Percentiles rank a stretch among this genome's conserved stretches.
These are phyloP conservation scores for Moniliella sp. DNA, from an alignment of 1,284 basidiomycete species.

Conservation along the genomic window DNA sequence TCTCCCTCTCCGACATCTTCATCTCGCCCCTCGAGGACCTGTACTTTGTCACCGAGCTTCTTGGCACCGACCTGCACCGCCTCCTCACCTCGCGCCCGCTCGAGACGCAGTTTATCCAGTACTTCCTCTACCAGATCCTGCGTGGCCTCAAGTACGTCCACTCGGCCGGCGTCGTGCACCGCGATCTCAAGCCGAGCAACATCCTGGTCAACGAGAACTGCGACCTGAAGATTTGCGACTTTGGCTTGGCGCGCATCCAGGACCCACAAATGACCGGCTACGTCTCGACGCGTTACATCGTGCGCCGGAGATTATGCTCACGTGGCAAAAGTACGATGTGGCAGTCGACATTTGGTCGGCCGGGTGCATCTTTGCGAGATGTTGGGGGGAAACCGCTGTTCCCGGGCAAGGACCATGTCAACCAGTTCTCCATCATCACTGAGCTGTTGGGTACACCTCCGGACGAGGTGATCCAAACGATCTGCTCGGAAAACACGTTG, in stretches of 20 bases:
- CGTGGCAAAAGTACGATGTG: conserved; percentile 25
- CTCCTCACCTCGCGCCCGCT: conserved; percentile 83
- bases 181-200: conserved; percentile 92
- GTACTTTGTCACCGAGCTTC: conserved; percentile 98
- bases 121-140: conserved; percentile 95
- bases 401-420: conserved; percentile 31
- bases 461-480: conserved; percentile 14
- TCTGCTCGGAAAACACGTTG: conserved; percentile 22
- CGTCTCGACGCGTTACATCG: conserved; percentile 31
- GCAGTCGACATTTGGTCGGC: conserved; percentile 32
- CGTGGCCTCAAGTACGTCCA: conserved; percentile 97
- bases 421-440: conserved; percentile 29
- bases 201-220: conserved; percentile 99
- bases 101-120: conserved; percentile 99
- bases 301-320: conserved; percentile 32
- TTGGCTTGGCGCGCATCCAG: conserved; percentile 26
- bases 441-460: conserved; percentile 25
- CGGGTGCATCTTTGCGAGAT: conserved; percentile 30
- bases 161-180: conserved; percentile 93
- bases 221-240: conserved; percentile 77
- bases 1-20: conserved; percentile 93
- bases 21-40: conserved; percentile 85
- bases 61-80: conserved; percentile 91
- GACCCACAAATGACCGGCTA: conserved; percentile 32
- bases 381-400: conserved; percentile 26